phyloP scores from a whole-genome alignment of 495 filamentous ascomycete genomes.

The Chaetomium cochliodes region DNA sequence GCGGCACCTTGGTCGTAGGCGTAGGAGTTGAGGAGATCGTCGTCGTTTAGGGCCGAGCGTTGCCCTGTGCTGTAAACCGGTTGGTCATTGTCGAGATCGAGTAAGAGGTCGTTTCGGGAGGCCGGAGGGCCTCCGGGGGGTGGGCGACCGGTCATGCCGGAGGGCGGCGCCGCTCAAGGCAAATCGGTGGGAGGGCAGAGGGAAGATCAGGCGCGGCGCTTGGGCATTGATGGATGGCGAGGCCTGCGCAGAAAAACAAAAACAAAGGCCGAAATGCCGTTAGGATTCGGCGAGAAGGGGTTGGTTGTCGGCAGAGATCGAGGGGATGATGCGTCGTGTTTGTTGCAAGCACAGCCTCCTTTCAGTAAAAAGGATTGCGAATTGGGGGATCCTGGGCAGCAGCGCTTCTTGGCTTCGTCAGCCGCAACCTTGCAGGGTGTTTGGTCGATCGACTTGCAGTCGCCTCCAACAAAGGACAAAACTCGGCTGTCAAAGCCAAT shows the following conservation, averaged over 20 bases:
- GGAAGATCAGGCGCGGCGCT: not conserved
- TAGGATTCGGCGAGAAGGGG: not conserved
- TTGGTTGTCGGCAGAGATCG: not conserved
- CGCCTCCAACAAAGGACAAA: not conserved
- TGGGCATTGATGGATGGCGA: constrained; percentile 9
- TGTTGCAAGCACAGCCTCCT: constrained; percentile 28
- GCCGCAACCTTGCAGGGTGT: constrained; percentile 11
- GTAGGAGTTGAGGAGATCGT: constrained; percentile 69
- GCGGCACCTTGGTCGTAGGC: constrained; percentile 60
- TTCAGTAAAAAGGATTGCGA: constrained; percentile 18
- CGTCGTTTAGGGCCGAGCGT: constrained; percentile 70
- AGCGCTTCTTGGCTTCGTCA: constrained; percentile 19
- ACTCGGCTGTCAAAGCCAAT: constrained; percentile 6
- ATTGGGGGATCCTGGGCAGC: constrained; percentile 16
- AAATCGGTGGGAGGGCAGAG: not conserved
- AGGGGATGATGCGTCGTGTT: constrained; percentile 22
- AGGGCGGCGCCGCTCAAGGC: constrained; percentile 21
- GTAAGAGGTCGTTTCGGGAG: constrained; percentile 66
- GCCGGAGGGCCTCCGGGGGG: constrained; percentile 56
- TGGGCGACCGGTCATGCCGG: constrained; percentile 70
- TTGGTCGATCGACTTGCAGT: not conserved
- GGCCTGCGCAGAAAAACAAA: not conserved
- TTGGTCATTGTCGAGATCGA: constrained; percentile 70
- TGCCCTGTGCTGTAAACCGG: constrained; percentile 71
- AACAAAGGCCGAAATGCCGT: not conserved